These are phyloP conservation scores for Cyberlindnera sargentensis DNA, from an alignment of 805 yeast species.

Conservation along the genomic window DNA sequence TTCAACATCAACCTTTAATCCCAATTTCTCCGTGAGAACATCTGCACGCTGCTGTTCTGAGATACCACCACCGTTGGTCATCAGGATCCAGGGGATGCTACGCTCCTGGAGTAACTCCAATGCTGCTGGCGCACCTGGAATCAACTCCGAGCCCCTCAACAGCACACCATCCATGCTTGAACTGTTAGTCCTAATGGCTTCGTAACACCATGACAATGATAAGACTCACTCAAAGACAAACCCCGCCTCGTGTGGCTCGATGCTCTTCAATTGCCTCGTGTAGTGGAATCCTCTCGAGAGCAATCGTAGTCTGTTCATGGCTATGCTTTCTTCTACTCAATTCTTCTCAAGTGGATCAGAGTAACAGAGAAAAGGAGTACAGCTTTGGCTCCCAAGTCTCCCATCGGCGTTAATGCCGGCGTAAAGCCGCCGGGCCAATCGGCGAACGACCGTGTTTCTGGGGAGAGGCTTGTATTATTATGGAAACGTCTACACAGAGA, in stretches of 20 bases:
- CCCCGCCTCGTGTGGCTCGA: conserved; percentile 5
- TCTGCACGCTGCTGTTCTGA: conserved; percentile 55
- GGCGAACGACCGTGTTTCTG: too few relatives aligned
- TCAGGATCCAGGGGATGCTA: conserved; percentile 67
- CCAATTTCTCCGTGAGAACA: conserved; percentile 40
- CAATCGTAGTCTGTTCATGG: too few relatives aligned
- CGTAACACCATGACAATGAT: not conserved
- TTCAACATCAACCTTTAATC: conserved; percentile 20
- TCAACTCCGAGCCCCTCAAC: conserved; percentile 61
- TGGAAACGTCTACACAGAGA: too few relatives aligned
- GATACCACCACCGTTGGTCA: conserved; percentile 90
- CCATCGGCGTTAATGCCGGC: too few relatives aligned
- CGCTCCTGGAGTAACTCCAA: conserved; percentile 43
- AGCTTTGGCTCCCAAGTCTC: too few relatives aligned
- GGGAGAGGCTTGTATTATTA: too few relatives aligned
- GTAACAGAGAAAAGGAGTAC: too few relatives aligned
- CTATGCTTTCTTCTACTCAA: too few relatives aligned
- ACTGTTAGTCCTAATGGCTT: not conserved
- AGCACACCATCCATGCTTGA: conserved; percentile 80
- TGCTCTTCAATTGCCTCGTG: not conserved
- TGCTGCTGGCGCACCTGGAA: conserved; percentile 60
- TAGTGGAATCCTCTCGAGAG: too few relatives aligned
- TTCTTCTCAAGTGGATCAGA: too few relatives aligned
- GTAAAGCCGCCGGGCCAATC: too few relatives aligned
- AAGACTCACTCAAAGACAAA: conserved; percentile 17